A percentile compares a stretch with the other conserved stretches of the same genome.
These are phyloP conservation scores for Rosa chinensis DNA, from an alignment of 306 rosid species.

Conservation along the genomic window DNA sequence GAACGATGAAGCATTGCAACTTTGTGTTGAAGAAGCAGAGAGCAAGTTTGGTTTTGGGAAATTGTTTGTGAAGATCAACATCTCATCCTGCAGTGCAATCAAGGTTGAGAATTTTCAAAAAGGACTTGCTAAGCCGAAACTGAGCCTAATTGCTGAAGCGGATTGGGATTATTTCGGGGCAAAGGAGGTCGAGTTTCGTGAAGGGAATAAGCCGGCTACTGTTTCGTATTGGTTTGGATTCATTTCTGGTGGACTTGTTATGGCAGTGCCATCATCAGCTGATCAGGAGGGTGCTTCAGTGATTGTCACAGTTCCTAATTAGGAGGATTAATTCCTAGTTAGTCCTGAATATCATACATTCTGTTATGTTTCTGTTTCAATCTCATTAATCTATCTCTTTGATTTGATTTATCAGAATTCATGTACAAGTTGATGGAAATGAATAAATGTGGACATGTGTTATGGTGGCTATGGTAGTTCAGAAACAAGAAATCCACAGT, in stretches of 20 bases:
- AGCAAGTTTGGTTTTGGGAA: conserved; percentile 20
- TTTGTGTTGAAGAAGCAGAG: conserved; percentile 48
- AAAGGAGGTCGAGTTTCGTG: conserved; percentile 36
- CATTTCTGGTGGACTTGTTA: conserved; percentile 21
- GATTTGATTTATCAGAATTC: background rate
- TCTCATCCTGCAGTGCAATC: conserved; percentile 1
- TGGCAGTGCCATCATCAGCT: conserved; percentile 28
- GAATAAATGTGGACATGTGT: background rate
- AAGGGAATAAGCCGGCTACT: conserved; percentile 36
- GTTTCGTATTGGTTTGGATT: conserved; percentile 57
- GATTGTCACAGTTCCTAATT: conserved; percentile 24
- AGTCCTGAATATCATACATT: background rate
- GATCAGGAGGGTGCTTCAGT: conserved; percentile 18
- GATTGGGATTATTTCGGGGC: conserved; percentile 48
- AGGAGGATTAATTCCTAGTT: background rate
- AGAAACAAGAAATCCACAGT: background rate
- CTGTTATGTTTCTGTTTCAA: background rate
- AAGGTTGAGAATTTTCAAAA: conserved; percentile 29
- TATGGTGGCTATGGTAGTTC: background rate
- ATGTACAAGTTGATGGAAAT: background rate
- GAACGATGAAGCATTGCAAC: conserved; percentile 22
- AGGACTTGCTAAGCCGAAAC: background rate
- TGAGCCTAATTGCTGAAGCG: background rate
- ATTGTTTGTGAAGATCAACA: conserved; percentile 24
- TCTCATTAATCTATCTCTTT: background rate